A percentile compares a stretch with the other conserved stretches of the same genome.
Evolutionary conservation across 2,329 filamentous ascomycete species (phyloP).

Genomic region (Penicillium sp.): DNA sequence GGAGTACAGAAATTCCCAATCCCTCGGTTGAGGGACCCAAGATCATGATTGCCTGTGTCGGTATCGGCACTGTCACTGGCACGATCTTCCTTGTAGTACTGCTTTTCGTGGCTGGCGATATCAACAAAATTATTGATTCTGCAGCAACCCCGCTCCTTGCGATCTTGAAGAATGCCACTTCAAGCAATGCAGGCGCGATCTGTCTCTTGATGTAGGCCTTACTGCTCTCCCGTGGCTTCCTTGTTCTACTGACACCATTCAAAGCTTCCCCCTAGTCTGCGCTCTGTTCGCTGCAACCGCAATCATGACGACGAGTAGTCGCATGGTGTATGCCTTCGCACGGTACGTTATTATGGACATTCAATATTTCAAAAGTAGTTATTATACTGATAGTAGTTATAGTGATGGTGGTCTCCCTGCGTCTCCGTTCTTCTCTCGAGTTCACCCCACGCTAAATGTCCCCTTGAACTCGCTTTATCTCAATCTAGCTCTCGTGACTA

Average conservation of each 20-base stretch:
- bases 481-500: conserved; percentile 52
- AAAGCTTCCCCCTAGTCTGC: conserved; percentile 29
- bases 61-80: conserved; percentile 55
- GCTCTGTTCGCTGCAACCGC: conserved; percentile 28
- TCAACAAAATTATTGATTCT: conserved; percentile 49
- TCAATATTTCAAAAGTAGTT: not conserved
- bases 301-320: conserved; percentile 32
- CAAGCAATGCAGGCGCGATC: conserved; percentile 52
- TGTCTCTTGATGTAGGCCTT: conserved; percentile 51
- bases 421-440: conserved; percentile 51
- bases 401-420: conserved; percentile 59
- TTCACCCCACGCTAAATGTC: conserved; percentile 54
- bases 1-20: conserved; percentile 34
- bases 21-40: conserved; percentile 50
- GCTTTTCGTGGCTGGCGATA: conserved; percentile 55
- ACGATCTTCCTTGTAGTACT: conserved; percentile 55
- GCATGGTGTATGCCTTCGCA: conserved; percentile 32
- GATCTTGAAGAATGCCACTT: conserved; percentile 56
- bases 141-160: conserved; percentile 52
- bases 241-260: conserved; percentile 7
- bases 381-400: conserved; percentile 2
- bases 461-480: conserved; percentile 60
- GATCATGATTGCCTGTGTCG: conserved; percentile 58
- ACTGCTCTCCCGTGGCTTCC: not conserved
- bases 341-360: conserved; percentile 13